Conservation (phyloP, 306 rosid genomes). For the Prunus fruticosa region DNA sequence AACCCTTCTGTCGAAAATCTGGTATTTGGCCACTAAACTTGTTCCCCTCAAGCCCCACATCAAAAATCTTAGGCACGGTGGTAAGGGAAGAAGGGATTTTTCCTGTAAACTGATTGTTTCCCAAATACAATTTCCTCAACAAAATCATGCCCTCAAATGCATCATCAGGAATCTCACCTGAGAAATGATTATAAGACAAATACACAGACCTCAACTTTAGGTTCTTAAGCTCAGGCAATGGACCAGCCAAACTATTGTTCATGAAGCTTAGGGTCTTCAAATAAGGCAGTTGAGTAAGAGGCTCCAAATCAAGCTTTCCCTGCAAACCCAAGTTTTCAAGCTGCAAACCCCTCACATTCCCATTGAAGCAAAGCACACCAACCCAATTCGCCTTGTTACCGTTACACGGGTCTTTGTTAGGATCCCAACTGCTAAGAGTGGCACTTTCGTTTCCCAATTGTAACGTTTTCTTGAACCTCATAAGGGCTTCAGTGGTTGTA, state of each 20-base stretch:
- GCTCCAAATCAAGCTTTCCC: slow-evolving; percentile 44
- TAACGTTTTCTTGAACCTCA: slow-evolving; percentile 47
- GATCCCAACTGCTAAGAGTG: slow-evolving; percentile 54
- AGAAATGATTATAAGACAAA: slow-evolving; percentile 68
- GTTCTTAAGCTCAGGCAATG: slow-evolving; percentile 47
- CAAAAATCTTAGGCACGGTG: slow-evolving; percentile 42
- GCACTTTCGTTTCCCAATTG: slow-evolving; percentile 15
- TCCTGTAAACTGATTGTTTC: slow-evolving; percentile 60
- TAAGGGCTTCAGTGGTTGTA: slow-evolving; percentile 44
- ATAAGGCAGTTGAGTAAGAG: slow-evolving; percentile 36
- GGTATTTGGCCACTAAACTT: slow-evolving; percentile 78
- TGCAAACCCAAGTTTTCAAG: slow-evolving; percentile 67
- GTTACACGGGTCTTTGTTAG: slow-evolving; percentile 44
- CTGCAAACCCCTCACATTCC: slow-evolving; percentile 54
- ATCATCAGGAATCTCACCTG: slow-evolving; percentile 64
- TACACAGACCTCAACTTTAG: slow-evolving; percentile 48
- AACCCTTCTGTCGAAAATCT: slow-evolving; percentile 23
- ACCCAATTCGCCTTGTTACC: slow-evolving; percentile 50
- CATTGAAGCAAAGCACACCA: slow-evolving; percentile 55
- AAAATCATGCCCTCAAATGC: slow-evolving; percentile 47
- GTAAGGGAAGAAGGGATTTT: slow-evolving; percentile 70
- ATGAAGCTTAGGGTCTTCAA: slow-evolving; percentile 57
- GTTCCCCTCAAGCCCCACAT: slow-evolving; percentile 62
- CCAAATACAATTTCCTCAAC: slow-evolving; percentile 50
- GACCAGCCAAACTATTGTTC: slow-evolving; percentile 79